Evolutionary conservation across 805 yeast species (phyloP).

Genomic region (Kazachstania kunashirensis): DNA sequence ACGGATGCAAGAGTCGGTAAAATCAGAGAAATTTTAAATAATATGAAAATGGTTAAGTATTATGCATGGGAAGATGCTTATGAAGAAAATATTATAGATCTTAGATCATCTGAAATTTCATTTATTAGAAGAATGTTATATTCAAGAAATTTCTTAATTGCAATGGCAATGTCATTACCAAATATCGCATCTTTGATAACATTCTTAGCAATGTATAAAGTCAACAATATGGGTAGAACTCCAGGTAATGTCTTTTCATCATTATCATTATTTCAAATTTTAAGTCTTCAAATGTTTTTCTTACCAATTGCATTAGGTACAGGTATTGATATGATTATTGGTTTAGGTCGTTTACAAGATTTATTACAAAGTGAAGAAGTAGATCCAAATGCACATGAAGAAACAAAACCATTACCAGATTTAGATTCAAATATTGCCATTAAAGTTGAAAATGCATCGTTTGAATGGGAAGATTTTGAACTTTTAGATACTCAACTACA

Average conservation of each 20-base stretch:
- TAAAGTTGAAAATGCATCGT: conserved; percentile 42
- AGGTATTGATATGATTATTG: conserved; percentile 57
- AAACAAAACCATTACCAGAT: conserved; percentile 11
- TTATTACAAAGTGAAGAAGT: conserved; percentile 39
- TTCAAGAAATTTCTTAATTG: conserved; percentile 51
- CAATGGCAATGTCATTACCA: conserved; percentile 60
- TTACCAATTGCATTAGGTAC: conserved; percentile 63
- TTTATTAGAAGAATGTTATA: conserved; percentile 55
- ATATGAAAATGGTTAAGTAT: conserved; percentile 74
- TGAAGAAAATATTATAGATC: conserved; percentile 40
- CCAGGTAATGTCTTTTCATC: conserved; percentile 66
- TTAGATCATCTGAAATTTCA: conserved; percentile 53
- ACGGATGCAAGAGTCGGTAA: conserved; percentile 72
- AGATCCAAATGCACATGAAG: too few relatives aligned
- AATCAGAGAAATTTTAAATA: conserved; percentile 68
- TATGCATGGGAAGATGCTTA: conserved; percentile 91
- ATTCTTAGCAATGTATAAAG: conserved; percentile 38
- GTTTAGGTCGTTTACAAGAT: conserved; percentile 47
- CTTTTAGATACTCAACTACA: conserved; percentile 26
- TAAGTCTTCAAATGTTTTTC: conserved; percentile 54
- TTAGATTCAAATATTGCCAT: conserved; percentile 34
- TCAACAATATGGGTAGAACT: conserved; percentile 32
- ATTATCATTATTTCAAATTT: conserved; percentile 52
- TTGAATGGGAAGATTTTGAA: conserved; percentile 56
- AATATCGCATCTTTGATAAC: conserved; percentile 60